Evolutionary conservation across 2,329 filamentous ascomycete genomes (phyloP).

Genomic region (Geosmithia putterillii): DNA sequence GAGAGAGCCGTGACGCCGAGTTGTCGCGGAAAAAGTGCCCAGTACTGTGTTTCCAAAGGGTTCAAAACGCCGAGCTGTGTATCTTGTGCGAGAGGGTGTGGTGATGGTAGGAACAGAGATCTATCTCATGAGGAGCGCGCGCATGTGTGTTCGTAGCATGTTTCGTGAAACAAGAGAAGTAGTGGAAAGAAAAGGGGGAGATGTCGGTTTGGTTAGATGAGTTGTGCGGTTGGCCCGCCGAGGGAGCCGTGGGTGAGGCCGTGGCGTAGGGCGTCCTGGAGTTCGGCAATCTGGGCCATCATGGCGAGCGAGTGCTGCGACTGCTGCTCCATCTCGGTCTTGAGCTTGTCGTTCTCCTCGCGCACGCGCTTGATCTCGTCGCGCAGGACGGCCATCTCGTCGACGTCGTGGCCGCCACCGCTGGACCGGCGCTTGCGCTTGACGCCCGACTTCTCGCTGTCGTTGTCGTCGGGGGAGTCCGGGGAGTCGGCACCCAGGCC

Average conservation of each 20-base stretch:
- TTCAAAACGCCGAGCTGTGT: neutral
- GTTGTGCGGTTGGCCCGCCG: slow-evolving; percentile 26
- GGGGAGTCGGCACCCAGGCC: slow-evolving; percentile 14
- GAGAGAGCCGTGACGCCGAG: neutral
- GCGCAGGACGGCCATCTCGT: slow-evolving; percentile 43
- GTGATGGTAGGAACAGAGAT: neutral
- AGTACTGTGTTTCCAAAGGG: too few species aligned
- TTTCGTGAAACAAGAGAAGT: neutral
- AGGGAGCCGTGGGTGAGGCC: slow-evolving; percentile 16
- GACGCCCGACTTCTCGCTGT: slow-evolving; percentile 28
- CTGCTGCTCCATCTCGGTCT: slow-evolving; percentile 34
- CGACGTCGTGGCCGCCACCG: slow-evolving; percentile 6
- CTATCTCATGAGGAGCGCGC: neutral
- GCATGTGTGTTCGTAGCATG: neutral
- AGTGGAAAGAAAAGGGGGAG: neutral
- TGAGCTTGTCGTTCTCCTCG: slow-evolving; percentile 51
- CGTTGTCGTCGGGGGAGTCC: slow-evolving; percentile 31
- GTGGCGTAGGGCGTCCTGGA: slow-evolving; percentile 28
- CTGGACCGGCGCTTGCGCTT: slow-evolving; percentile 34
- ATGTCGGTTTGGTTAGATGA: slow-evolving; percentile 16
- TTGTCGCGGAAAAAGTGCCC: too few species aligned
- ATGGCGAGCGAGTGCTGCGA: slow-evolving; percentile 31
- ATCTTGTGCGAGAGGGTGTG: too few species aligned
- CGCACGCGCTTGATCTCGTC: slow-evolving; percentile 55
- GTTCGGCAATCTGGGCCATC: slow-evolving; percentile 34